phyloP scores from a whole-genome alignment of 495 filamentous ascomycete species.

The Lasiosphaeria ovina region DNA sequence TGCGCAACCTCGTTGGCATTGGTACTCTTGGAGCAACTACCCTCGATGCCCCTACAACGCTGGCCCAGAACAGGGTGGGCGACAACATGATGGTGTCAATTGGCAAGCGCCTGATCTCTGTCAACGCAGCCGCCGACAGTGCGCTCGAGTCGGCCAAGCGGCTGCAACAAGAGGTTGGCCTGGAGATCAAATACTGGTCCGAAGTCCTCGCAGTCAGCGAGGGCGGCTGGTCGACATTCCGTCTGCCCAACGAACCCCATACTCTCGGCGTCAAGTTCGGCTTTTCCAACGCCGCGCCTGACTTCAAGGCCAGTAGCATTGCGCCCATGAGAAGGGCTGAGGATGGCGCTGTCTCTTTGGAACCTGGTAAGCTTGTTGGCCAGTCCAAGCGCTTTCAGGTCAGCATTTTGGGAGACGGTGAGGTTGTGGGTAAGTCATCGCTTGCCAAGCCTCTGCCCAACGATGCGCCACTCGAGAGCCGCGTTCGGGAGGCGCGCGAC shows the following conservation, averaged over 20 bases:
- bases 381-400: slow-evolving; percentile 66
- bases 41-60: slow-evolving; percentile 57
- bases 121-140: slow-evolving; percentile 70
- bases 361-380: slow-evolving; percentile 59
- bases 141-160: slow-evolving; percentile 69
- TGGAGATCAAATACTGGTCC: slow-evolving; percentile 85
- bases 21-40: slow-evolving; percentile 75
- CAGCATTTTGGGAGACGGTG: slow-evolving; percentile 42
- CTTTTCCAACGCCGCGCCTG: slow-evolving; percentile 74
- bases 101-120: slow-evolving; percentile 76
- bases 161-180: slow-evolving; percentile 69
- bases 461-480: slow-evolving; percentile 51
- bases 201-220: slow-evolving; percentile 77
- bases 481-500: slow-evolving; percentile 78
- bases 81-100: slow-evolving; percentile 61
- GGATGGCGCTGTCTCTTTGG: slow-evolving; percentile 71
- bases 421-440: slow-evolving; percentile 52
- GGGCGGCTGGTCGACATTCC: slow-evolving; percentile 78
- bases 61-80: slow-evolving; percentile 50
- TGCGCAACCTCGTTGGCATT: slow-evolving; percentile 67
- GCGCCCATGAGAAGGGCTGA: slow-evolving; percentile 71
- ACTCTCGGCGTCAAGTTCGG: slow-evolving; percentile 84
- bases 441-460: slow-evolving; percentile 39
- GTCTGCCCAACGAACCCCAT: slow-evolving; percentile 68
- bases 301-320: slow-evolving; percentile 75